Percentiles rank a stretch among this genome's conserved stretches.
phyloP scores from a whole-genome alignment of 2,329 filamentous ascomycete species.

The Coniella lustricola region DNA sequence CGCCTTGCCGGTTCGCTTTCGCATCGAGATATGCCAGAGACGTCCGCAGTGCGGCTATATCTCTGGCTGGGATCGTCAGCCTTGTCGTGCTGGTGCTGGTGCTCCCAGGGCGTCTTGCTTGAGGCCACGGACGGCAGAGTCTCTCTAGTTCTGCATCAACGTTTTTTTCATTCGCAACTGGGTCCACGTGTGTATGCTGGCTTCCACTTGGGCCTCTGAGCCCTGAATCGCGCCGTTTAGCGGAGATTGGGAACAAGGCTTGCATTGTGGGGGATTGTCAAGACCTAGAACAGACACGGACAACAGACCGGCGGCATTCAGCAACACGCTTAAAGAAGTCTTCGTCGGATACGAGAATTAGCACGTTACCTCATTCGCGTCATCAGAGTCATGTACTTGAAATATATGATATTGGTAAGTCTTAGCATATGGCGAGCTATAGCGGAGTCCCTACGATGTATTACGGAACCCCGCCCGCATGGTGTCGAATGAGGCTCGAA shows the following conservation, averaged over 20 bases:
- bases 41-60: slow-evolving; percentile 9
- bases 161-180: background rate
- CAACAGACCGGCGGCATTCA: no score
- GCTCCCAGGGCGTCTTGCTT: background rate
- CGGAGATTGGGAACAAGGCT: background rate
- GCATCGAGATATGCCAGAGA: slow-evolving; percentile 12
- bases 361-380: no score
- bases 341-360: no score
- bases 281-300: no score
- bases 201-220: background rate
- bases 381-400: no score
- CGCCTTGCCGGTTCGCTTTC: slow-evolving; percentile 1
- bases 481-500: no score
- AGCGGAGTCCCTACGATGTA: no score
- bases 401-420: no score
- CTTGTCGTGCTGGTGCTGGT: background rate
- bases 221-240: background rate
- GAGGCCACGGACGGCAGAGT: background rate
- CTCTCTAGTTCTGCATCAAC: background rate
- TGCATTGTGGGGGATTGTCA: no score
- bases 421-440: no score
- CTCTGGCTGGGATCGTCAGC: slow-evolving; percentile 9
- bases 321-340: no score
- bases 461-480: no score
- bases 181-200: background rate